Conservation (phyloP, 305 asterid species). For the Rubia occidens region DNA sequence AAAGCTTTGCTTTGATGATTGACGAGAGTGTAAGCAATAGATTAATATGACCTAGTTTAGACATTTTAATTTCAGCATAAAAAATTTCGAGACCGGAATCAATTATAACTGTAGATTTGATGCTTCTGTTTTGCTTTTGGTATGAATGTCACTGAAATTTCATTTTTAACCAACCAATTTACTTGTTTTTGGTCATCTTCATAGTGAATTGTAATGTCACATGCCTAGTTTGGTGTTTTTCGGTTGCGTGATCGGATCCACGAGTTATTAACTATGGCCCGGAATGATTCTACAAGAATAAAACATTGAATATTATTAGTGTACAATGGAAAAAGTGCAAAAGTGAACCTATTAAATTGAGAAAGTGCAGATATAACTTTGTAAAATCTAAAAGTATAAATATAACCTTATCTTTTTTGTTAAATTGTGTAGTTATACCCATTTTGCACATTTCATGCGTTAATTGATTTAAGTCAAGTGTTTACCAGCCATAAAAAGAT, state of each 20-base stretch:
- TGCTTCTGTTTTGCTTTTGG: background rate
- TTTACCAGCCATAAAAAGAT: too few species aligned
- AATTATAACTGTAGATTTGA: background rate
- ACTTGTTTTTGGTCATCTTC: background rate
- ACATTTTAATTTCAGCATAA: background rate
- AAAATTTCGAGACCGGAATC: background rate
- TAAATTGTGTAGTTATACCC: too few species aligned
- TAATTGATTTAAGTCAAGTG: too few species aligned
- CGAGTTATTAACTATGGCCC: too few species aligned
- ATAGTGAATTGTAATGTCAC: background rate
- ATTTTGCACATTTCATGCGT: too few species aligned
- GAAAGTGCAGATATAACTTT: too few species aligned
- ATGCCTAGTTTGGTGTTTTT: background rate
- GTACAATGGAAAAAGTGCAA: too few species aligned
- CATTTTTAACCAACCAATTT: background rate
- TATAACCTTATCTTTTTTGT: too few species aligned
- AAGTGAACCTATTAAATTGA: too few species aligned
- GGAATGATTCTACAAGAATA: too few species aligned
- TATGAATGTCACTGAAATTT: background rate
- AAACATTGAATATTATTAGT: too few species aligned
- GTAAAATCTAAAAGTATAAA: too few species aligned
- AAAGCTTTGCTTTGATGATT: background rate
- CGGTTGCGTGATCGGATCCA: background rate
- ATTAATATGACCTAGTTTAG: background rate
- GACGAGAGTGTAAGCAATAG: background rate